Evolutionary conservation across 768 basidiomycete genomes (phyloP).

Genomic region (Tulasnella sp.): DNA sequence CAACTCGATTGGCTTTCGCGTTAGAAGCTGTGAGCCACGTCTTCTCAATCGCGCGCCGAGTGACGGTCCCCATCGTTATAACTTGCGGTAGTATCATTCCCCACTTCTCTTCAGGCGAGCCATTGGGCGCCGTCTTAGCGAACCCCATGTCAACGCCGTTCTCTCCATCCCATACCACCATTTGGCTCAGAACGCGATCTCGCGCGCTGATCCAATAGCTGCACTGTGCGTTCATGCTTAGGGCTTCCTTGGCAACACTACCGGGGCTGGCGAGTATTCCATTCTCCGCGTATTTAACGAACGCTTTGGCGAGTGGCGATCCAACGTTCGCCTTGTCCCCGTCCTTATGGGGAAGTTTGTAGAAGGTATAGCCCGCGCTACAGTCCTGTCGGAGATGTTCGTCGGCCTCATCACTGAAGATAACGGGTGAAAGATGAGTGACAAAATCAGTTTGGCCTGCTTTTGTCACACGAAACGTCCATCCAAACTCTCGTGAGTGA

Average conservation of each 20-base stretch:
- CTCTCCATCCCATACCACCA: slow-evolving; percentile 72
- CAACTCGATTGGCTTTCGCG: slow-evolving; percentile 95
- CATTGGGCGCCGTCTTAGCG: slow-evolving; percentile 17
- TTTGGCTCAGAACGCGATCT: slow-evolving; percentile 84
- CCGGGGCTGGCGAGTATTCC: slow-evolving; percentile 77
- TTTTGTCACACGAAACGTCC: slow-evolving; percentile 72
- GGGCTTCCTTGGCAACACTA: slow-evolving; percentile 67
- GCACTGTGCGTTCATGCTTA: slow-evolving; percentile 88
- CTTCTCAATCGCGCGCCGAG: slow-evolving; percentile 91
- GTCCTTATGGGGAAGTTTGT: slow-evolving; percentile 93
- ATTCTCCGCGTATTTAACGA: slow-evolving; percentile 79
- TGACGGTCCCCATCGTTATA: slow-evolving; percentile 97
- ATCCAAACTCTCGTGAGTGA: slow-evolving; percentile 78
- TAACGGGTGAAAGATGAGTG: slow-evolving; percentile 38
- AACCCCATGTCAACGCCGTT: slow-evolving; percentile 44
- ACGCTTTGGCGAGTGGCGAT: slow-evolving; percentile 77
- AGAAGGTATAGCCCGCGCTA: slow-evolving; percentile 49
- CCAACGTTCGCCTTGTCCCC: slow-evolving; percentile 95
- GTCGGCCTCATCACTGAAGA: slow-evolving; percentile 57
- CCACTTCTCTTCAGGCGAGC: slow-evolving; percentile 41
- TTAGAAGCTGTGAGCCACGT: slow-evolving; percentile 99
- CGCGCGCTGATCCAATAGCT: slow-evolving; percentile 96
- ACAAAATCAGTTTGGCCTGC: slow-evolving; percentile 27
- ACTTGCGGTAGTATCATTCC: slow-evolving; percentile 94
- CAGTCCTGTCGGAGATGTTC: slow-evolving; percentile 40